Evolutionary conservation across 2,329 filamentous ascomycete species (phyloP).

Genomic region (Zasmidium angulare): DNA sequence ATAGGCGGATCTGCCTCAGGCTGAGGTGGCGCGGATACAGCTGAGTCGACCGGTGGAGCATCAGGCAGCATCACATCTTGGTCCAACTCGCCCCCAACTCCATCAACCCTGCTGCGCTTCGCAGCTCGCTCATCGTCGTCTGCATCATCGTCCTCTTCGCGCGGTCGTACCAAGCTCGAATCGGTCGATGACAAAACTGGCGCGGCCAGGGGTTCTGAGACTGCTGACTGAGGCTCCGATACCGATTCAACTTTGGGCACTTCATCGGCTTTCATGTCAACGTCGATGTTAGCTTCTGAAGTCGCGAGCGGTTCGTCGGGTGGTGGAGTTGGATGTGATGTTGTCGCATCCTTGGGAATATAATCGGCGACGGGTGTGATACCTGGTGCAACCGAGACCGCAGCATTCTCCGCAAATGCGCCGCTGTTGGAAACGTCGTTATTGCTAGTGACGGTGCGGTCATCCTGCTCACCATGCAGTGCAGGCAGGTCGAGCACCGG

Average conservation of each 20-base stretch:
- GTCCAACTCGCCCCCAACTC: constrained; percentile 58
- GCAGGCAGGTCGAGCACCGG: background rate
- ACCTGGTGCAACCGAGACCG: constrained; percentile 37
- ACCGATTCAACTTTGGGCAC: constrained; percentile 8
- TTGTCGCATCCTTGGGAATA: constrained; percentile 41
- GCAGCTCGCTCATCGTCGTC: constrained; percentile 62
- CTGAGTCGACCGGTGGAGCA: constrained; percentile 1
- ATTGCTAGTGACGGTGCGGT: background rate
- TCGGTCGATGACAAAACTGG: constrained; percentile 47
- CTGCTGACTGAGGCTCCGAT: constrained; percentile 17
- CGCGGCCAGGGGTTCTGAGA: constrained; percentile 7
- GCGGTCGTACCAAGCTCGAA: constrained; percentile 61
- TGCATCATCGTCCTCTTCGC: constrained; percentile 72
- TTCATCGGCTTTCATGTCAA: constrained; percentile 14
- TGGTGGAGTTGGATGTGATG: constrained; percentile 44
- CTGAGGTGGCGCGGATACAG: background rate
- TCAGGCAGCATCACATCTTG: constrained; percentile 13
- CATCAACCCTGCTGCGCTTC: constrained; percentile 77
- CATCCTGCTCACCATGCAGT: background rate
- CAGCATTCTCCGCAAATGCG: constrained; percentile 25
- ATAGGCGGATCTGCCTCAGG: background rate
- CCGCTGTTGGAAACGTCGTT: constrained; percentile 22
- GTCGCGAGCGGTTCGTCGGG: constrained; percentile 42
- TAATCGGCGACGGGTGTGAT: constrained; percentile 46
- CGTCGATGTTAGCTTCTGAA: constrained; percentile 27